phyloP scores from a whole-genome alignment of 75 land plant genomes.

The Picea sitchensis region DNA sequence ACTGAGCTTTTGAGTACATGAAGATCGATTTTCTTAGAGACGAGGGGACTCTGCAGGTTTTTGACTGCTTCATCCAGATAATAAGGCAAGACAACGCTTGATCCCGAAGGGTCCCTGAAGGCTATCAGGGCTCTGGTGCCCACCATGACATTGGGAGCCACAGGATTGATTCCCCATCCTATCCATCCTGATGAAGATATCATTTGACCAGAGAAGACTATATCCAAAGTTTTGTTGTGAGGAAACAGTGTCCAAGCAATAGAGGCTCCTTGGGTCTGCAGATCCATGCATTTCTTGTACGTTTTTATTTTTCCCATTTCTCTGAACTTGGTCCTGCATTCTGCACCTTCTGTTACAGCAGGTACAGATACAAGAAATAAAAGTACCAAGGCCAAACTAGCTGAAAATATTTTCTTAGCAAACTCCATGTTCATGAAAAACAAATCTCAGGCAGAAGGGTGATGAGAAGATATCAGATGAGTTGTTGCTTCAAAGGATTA shows the following conservation, averaged over 20 bases:
- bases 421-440: no score
- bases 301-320: slow-evolving; percentile 14
- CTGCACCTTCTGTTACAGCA: not conserved
- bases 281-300: slow-evolving; percentile 52
- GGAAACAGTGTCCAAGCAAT: slow-evolving; percentile 60
- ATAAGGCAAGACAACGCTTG: slow-evolving; percentile 57
- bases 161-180: slow-evolving; percentile 89
- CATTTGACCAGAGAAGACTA: slow-evolving; percentile 61
- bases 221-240: slow-evolving; percentile 52
- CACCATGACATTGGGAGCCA: slow-evolving; percentile 53
- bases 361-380: no score
- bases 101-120: slow-evolving; percentile 54
- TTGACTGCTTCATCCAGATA: slow-evolving; percentile 51
- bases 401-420: no score
- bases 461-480: no score
- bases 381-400: no score
- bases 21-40: slow-evolving; percentile 46
- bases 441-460: no score
- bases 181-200: slow-evolving; percentile 84
- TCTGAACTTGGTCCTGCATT: slow-evolving; percentile 6
- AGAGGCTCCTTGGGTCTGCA: slow-evolving; percentile 71
- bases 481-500: no score
- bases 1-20: slow-evolving; percentile 53
- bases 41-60: slow-evolving; percentile 39
- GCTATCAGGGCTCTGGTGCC: slow-evolving; percentile 79